Percentiles rank a stretch among this genome's conserved stretches.
Conservation (phyloP, 495 filamentous ascomycete species). For the Cairneyella variabilis region DNA sequence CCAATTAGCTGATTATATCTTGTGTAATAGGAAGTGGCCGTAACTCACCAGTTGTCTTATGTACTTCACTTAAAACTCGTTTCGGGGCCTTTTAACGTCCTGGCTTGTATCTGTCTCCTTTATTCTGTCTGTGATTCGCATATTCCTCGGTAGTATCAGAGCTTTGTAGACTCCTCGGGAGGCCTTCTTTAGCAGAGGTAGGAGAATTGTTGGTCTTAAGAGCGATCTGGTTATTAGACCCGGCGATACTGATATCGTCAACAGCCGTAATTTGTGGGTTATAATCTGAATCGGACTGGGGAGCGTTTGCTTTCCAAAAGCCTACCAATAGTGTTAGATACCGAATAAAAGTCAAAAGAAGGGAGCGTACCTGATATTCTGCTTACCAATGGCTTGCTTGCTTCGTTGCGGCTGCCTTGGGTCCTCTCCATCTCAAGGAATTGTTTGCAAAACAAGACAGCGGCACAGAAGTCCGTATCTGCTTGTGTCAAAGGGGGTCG, state of each 20-base stretch:
- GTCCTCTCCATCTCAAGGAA: not conserved
- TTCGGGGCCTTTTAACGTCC: slow-evolving; percentile 1
- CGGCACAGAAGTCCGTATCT: not conserved
- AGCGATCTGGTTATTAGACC: not conserved
- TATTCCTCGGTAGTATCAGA: not conserved
- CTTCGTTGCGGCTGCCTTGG: not conserved
- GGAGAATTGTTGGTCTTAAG: not conserved
- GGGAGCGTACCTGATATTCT: not conserved
- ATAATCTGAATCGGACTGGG: not conserved
- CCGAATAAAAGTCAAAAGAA: not conserved
- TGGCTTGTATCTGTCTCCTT: not conserved
- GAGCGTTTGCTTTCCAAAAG: not conserved
- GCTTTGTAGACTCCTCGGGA: not conserved
- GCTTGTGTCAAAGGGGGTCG: not conserved
- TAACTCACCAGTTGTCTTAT: not conserved
- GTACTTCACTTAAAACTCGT: slow-evolving; percentile 2
- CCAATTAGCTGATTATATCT: slow-evolving; percentile 4
- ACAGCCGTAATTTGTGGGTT: not conserved
- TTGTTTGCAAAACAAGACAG: not conserved
- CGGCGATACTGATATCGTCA: not conserved
- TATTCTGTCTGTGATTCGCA: not conserved
- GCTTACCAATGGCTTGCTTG: not conserved
- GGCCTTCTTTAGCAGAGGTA: not conserved
- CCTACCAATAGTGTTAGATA: not conserved
- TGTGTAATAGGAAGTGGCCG: not conserved